phyloP scores from a whole-genome alignment of 495 filamentous ascomycete species.

The Aspergillus coremiiformis region DNA sequence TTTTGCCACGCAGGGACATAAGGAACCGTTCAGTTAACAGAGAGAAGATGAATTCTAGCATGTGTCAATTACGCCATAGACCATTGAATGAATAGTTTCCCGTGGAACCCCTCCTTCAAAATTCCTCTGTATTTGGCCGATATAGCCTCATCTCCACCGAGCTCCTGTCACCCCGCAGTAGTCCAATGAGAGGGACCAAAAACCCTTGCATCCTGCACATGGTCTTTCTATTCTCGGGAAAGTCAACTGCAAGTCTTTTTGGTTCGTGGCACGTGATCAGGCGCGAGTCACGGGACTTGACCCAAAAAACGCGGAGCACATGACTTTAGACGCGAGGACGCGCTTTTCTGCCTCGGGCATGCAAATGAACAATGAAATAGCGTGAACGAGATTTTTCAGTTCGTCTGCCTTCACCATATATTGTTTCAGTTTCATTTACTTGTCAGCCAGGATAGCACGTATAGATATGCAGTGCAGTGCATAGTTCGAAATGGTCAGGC shows the following conservation, averaged over 20 bases:
- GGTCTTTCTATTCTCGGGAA: constrained; percentile 6
- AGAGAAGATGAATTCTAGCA: background rate
- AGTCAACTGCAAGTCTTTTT: background rate
- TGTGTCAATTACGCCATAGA: background rate
- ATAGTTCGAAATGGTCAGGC: constrained; percentile 13
- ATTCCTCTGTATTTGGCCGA: background rate
- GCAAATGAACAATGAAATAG: background rate
- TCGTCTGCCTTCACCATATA: no score
- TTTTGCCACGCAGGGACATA: no score
- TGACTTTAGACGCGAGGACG: constrained; percentile 15
- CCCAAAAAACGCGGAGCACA: constrained; percentile 17
- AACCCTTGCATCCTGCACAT: constrained; percentile 14
- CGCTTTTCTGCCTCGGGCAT: constrained; percentile 7
- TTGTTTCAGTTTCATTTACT: background rate
- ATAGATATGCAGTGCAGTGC: constrained; percentile 8
- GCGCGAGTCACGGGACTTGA: constrained; percentile 19
- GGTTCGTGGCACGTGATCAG: constrained; percentile 11
- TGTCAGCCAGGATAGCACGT: background rate
- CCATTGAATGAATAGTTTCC: background rate
- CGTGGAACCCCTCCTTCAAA: background rate
- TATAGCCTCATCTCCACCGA: background rate
- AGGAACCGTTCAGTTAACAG: background rate
- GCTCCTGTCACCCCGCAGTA: constrained; percentile 7
- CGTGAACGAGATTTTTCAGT: no score
- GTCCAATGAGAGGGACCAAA: constrained; percentile 11